Evolutionary conservation across 768 basidiomycete genomes (phyloP).

Genomic region (Lactarius hatsudake): DNA sequence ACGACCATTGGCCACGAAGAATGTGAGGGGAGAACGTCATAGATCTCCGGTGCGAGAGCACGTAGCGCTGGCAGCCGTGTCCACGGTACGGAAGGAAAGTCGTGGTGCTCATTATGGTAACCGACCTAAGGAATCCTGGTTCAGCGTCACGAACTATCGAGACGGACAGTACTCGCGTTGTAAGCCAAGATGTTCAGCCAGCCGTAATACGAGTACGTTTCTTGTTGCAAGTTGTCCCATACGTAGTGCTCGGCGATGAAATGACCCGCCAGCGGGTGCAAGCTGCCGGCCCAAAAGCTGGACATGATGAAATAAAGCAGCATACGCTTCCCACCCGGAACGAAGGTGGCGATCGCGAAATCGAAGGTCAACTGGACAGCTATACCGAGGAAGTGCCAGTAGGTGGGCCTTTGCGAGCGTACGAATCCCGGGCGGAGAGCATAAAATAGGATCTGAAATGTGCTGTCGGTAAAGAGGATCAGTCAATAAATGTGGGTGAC

Average conservation of each 20-base stretch:
- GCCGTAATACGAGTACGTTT: slow-evolving; percentile 98
- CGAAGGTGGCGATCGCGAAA: slow-evolving; percentile 53
- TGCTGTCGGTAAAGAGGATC: slow-evolving; percentile 46
- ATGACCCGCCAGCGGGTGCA: slow-evolving; percentile 95
- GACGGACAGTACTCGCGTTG: slow-evolving; percentile 59
- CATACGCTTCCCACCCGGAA: slow-evolving; percentile 43
- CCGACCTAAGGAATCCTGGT: slow-evolving; percentile 61
- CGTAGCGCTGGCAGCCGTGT: slow-evolving; percentile 84
- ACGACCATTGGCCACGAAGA: slow-evolving; percentile 95
- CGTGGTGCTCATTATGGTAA: slow-evolving; percentile 99
- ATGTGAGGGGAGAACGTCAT: slow-evolving; percentile 83
- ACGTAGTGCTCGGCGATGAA: slow-evolving; percentile 98
- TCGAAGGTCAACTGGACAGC: slow-evolving; percentile 68
- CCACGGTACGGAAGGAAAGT: slow-evolving; percentile 97
- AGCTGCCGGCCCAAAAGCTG: slow-evolving; percentile 93
- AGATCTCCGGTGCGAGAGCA: slow-evolving; percentile 85
- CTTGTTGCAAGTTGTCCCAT: slow-evolving; percentile 89
- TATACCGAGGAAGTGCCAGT: slow-evolving; percentile 85
- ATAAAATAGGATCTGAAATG: slow-evolving; percentile 98
- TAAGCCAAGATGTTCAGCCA: slow-evolving; percentile 86
- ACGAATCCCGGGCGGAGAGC: slow-evolving; percentile 94
- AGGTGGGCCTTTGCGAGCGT: slow-evolving; percentile 72
- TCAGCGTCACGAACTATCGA: slow-evolving; percentile 5
- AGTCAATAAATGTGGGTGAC: neutral
- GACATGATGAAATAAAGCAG: slow-evolving; percentile 82